These are phyloP conservation scores for Daldinia eschscholtzii DNA, from an alignment of 2,329 filamentous ascomycete species.

Conservation along the genomic window DNA sequence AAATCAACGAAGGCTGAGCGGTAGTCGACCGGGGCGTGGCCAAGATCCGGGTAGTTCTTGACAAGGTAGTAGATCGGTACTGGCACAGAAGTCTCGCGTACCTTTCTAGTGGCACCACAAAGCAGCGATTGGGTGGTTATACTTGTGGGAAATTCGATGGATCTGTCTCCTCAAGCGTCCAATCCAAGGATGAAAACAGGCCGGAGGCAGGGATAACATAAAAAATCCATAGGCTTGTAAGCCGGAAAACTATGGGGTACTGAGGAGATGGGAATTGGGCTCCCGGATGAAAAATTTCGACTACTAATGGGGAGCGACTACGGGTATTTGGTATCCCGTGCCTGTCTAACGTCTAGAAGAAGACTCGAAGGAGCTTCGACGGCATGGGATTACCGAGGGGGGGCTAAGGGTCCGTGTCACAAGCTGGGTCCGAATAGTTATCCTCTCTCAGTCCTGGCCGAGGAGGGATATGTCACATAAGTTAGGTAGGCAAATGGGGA, in stretches of 20 bases:
- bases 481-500: constrained; percentile 33
- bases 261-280: constrained; percentile 28
- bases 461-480: constrained; percentile 44
- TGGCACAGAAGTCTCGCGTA: constrained; percentile 39
- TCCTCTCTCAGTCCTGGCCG: constrained; percentile 33
- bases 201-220: constrained; percentile 38
- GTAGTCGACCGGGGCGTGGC: constrained; percentile 38
- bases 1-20: constrained; percentile 41
- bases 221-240: constrained; percentile 40
- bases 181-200: constrained; percentile 42
- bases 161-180: constrained; percentile 38
- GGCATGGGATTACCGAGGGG: constrained; percentile 27
- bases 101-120: constrained; percentile 42
- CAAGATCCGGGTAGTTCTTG: constrained; percentile 38
- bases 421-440: constrained; percentile 25
- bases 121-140: constrained; percentile 33
- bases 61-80: constrained; percentile 40
- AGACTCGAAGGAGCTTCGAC: constrained; percentile 32
- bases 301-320: constrained; percentile 40
- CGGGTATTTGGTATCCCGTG: constrained; percentile 33
- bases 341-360: constrained; percentile 33
- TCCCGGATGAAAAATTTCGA: constrained; percentile 33
- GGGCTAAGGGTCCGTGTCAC: constrained; percentile 31
- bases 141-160: constrained; percentile 36
- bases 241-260: constrained; percentile 38